These are phyloP conservation scores for Dothideomycetidae sp. DNA, from an alignment of 2,329 filamentous ascomycete genomes.

Conservation along the genomic window DNA sequence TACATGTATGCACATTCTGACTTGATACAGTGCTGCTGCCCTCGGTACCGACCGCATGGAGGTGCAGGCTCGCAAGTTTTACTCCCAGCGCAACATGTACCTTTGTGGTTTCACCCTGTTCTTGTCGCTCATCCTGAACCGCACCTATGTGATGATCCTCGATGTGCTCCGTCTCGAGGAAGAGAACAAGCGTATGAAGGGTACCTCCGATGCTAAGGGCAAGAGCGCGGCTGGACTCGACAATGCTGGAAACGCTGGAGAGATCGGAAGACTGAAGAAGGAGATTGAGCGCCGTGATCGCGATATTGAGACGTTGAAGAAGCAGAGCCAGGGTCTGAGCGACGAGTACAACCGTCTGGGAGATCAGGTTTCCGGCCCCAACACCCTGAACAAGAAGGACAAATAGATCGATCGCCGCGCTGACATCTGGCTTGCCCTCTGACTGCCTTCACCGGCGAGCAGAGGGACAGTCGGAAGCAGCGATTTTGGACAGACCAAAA, in stretches of 20 bases:
- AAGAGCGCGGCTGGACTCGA: slow-evolving; percentile 61
- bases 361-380: slow-evolving; percentile 58
- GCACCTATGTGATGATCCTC: slow-evolving; percentile 94
- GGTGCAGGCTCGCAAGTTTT: slow-evolving; percentile 98
- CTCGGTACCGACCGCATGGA: slow-evolving; percentile 86
- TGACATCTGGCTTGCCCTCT: too few relatives aligned
- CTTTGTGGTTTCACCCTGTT: slow-evolving; percentile 98
- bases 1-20: slow-evolving; percentile 11
- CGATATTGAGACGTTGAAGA: slow-evolving; percentile 79
- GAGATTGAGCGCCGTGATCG: slow-evolving; percentile 59
- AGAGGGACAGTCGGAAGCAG: too few relatives aligned
- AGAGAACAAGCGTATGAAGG: slow-evolving; percentile 72
- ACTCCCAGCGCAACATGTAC: slow-evolving; percentile 99
- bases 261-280: slow-evolving; percentile 55
- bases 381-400: slow-evolving; percentile 41
- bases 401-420: too few relatives aligned
- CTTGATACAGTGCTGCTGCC: slow-evolving; percentile 48
- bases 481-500: too few relatives aligned
- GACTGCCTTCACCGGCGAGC: too few relatives aligned
- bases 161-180: slow-evolving; percentile 87
- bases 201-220: slow-evolving; percentile 38
- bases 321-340: slow-evolving; percentile 72
- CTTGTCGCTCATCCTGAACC: slow-evolving; percentile 96
- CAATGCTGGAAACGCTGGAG: slow-evolving; percentile 57
- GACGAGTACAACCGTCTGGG: slow-evolving; percentile 75